These are phyloP conservation scores for Hypholoma sublateritium DNA, from an alignment of 768 basidiomycete species.

Conservation along the genomic window DNA sequence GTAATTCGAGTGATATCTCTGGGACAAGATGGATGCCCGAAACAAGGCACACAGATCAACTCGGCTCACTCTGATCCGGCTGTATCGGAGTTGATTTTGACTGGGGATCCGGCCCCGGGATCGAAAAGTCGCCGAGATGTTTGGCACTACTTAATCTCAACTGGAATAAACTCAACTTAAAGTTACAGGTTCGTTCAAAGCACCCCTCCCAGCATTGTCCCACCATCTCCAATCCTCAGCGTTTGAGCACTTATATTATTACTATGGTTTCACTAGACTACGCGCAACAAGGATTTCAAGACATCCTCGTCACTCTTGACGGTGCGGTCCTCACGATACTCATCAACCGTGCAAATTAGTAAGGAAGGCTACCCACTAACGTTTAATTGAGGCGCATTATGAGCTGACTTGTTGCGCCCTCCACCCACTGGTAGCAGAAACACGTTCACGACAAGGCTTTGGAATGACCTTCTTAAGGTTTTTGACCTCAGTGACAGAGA, in stretches of 20 bases:
- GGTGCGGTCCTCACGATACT: constrained; percentile 41
- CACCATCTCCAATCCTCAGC: no score
- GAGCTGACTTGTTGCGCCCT: background rate
- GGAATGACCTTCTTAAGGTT: constrained; percentile 38
- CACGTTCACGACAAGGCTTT: constrained; percentile 34
- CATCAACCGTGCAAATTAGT: constrained; percentile 51
- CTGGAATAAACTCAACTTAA: no score
- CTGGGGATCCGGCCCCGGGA: no score
- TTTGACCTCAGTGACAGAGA: constrained; percentile 51
- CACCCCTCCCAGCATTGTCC: no score
- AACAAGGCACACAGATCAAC: no score
- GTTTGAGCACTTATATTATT: background rate
- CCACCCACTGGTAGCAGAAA: constrained; percentile 37
- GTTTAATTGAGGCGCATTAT: background rate
- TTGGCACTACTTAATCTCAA: no score
- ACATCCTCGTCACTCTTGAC: constrained; percentile 42
- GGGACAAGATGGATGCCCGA: no score
- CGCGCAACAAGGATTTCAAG: constrained; percentile 34
- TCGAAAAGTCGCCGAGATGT: no score
- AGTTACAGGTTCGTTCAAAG: no score
- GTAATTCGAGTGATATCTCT: no score
- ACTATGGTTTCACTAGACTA: constrained; percentile 38
- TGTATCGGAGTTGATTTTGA: no score
- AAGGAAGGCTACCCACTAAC: constrained; percentile 19
- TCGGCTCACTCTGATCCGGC: no score